Conservation (phyloP, 768 basidiomycete genomes). For the Boletus barrowsii region DNA sequence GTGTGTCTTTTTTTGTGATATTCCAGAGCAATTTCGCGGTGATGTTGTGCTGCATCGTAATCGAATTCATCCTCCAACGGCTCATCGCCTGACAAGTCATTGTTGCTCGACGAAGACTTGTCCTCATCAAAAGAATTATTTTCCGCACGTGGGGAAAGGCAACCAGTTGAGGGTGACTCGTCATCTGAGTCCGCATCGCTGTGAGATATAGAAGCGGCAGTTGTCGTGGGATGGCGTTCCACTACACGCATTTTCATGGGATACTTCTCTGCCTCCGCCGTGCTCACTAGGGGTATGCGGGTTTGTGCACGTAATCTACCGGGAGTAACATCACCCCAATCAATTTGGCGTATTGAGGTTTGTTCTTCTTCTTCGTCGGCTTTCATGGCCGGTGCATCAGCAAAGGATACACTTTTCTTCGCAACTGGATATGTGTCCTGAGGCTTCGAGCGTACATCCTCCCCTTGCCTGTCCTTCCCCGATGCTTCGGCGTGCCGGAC, state of each 20-base stretch:
- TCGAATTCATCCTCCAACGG: constrained; percentile 51
- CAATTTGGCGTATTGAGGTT: constrained; percentile 15
- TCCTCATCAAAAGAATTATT: constrained; percentile 22
- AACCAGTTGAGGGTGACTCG: constrained; percentile 47
- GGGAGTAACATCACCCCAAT: constrained; percentile 56
- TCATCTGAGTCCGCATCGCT: constrained; percentile 60
- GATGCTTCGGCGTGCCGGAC: constrained; percentile 41
- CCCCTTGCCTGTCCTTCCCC: constrained; percentile 31
- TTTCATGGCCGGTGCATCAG: constrained; percentile 34
- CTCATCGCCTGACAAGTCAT: constrained; percentile 36
- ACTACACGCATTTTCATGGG: constrained; percentile 71
- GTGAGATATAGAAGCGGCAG: constrained; percentile 7
- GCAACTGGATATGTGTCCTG: constrained; percentile 32
- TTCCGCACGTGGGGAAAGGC: constrained; percentile 33
- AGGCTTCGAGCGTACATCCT: constrained; percentile 26
- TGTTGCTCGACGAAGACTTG: constrained; percentile 21
- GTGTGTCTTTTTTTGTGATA: constrained; percentile 61
- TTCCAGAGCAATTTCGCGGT: constrained; percentile 71
- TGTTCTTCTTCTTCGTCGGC: constrained; percentile 14
- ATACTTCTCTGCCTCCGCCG: constrained; percentile 31
- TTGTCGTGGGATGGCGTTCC: constrained; percentile 50
- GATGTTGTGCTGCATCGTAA: constrained; percentile 60
- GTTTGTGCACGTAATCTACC: constrained; percentile 44
- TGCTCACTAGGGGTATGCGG: constrained; percentile 34
- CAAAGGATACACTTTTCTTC: constrained; percentile 69